phyloP scores from a whole-genome alignment of 441 rosid genomes.

The Rhodomyrtus psidioides region DNA sequence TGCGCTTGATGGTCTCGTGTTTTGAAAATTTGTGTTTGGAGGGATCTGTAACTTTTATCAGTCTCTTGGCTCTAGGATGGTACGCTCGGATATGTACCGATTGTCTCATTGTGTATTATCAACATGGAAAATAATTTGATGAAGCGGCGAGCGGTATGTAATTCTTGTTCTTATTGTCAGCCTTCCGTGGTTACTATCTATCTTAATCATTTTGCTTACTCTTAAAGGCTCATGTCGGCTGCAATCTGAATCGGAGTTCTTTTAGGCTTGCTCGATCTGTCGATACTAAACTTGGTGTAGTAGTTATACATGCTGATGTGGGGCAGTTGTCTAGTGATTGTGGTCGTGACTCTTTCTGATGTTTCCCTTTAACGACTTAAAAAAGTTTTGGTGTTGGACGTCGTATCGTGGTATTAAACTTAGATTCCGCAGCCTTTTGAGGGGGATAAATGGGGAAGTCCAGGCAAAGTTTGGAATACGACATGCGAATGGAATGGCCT shows the following conservation, averaged over 20 bases:
- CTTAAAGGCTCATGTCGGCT: too few species aligned
- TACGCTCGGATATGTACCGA: neutral
- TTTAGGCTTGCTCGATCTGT: neutral
- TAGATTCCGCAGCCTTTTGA: neutral
- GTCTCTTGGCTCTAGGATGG: neutral
- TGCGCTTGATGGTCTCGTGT: neutral
- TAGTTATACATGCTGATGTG: neutral
- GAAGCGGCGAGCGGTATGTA: neutral
- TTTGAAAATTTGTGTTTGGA: neutral
- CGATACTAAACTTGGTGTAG: rapidly evolving
- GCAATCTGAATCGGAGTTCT: neutral
- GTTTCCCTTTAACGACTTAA: too few species aligned
- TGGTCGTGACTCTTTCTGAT: neutral
- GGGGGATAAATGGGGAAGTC: neutral
- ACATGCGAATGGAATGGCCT: neutral
- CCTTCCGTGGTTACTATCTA: neutral
- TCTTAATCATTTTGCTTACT: neutral
- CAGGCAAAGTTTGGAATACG: neutral
- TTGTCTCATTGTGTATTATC: neutral
- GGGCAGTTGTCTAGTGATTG: neutral
- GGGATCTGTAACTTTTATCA: neutral
- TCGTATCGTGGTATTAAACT: neutral
- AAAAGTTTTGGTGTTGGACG: too few species aligned
- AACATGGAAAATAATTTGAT: neutral
- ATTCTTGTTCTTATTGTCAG: neutral